Evolutionary conservation across 495 filamentous ascomycete species (phyloP).

Genomic region (Pseudevernia furfuracea): DNA sequence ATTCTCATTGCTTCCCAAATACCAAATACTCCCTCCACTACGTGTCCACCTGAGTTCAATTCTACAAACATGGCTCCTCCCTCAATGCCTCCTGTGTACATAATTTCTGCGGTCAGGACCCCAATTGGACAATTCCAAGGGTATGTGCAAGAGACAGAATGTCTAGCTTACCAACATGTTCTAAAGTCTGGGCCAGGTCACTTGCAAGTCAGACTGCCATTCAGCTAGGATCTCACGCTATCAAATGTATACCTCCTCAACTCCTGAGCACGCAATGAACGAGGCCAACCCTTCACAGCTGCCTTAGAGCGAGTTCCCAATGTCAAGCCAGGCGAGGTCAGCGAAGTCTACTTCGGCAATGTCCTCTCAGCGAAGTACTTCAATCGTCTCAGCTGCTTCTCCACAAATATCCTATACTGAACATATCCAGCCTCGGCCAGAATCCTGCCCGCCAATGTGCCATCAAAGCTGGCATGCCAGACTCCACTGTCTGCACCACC

Average conservation of each 20-base stretch:
- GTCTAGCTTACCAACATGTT: slow-evolving; percentile 15
- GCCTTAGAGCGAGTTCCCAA: slow-evolving; percentile 78
- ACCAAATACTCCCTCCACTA: neutral
- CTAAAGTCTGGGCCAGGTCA: slow-evolving; percentile 45
- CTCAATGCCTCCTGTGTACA: slow-evolving; percentile 77
- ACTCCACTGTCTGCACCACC: slow-evolving; percentile 77
- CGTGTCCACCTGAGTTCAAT: neutral
- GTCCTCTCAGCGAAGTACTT: slow-evolving; percentile 88
- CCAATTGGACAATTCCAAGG: slow-evolving; percentile 90
- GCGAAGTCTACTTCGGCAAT: slow-evolving; percentile 97
- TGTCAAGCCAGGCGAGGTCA: slow-evolving; percentile 75
- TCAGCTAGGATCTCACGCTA: slow-evolving; percentile 82
- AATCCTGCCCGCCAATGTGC: slow-evolving; percentile 94
- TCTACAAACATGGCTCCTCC: slow-evolving; percentile 28
- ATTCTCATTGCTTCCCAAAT: neutral
- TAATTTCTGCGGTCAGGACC: slow-evolving; percentile 84
- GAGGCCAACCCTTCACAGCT: slow-evolving; percentile 42
- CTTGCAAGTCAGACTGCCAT: slow-evolving; percentile 78
- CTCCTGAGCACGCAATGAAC: slow-evolving; percentile 5
- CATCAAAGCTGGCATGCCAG: slow-evolving; percentile 71
- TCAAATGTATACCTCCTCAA: slow-evolving; percentile 59
- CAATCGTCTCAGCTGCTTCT: slow-evolving; percentile 10
- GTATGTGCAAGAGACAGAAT: slow-evolving; percentile 42
- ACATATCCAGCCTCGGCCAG: slow-evolving; percentile 69
- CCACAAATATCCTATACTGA: slow-evolving; percentile 4